phyloP scores from a whole-genome alignment of 2,329 filamentous ascomycete species.

The Ceratocystis albifundus region DNA sequence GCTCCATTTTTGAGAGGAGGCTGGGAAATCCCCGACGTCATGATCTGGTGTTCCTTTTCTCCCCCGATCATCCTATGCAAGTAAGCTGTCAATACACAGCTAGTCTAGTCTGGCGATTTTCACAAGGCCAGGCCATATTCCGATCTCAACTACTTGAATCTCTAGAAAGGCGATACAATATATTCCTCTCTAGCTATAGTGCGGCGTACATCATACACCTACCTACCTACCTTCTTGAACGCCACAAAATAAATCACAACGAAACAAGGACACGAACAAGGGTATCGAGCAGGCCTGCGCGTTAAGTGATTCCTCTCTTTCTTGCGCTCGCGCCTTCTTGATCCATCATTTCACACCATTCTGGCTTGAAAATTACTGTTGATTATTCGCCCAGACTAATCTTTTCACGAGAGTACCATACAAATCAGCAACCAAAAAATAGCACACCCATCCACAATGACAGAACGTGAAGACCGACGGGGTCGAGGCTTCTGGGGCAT shows the following conservation, averaged over 20 bases:
- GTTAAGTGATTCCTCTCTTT: constrained; percentile 21
- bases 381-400: not conserved
- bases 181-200: not conserved
- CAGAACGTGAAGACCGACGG: constrained; percentile 22
- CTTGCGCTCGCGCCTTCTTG: constrained; percentile 5
- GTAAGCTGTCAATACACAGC: not conserved
- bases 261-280: constrained; percentile 14
- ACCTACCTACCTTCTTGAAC: not conserved
- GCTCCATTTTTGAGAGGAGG: constrained; percentile 16
- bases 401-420: not conserved
- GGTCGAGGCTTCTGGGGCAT: constrained; percentile 18
- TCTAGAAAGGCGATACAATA: not conserved
- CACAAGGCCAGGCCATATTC: not conserved
- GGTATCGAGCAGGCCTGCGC: constrained; percentile 15
- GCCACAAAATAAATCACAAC: constrained; percentile 9
- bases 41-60: constrained; percentile 13
- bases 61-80: constrained; percentile 12
- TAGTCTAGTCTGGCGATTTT: not conserved
- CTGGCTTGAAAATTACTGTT: not conserved
- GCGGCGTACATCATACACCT: not conserved
- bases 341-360: not conserved
- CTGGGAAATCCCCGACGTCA: constrained; percentile 12
- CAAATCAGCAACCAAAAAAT: not conserved
- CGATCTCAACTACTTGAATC: not conserved
- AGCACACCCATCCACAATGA: constrained; percentile 13